Evolutionary conservation across 2,329 filamentous ascomycete species (phyloP), one percentile per base, ranked within the genome.

Genomic region (Herpotrichia juniperi): DNA sequence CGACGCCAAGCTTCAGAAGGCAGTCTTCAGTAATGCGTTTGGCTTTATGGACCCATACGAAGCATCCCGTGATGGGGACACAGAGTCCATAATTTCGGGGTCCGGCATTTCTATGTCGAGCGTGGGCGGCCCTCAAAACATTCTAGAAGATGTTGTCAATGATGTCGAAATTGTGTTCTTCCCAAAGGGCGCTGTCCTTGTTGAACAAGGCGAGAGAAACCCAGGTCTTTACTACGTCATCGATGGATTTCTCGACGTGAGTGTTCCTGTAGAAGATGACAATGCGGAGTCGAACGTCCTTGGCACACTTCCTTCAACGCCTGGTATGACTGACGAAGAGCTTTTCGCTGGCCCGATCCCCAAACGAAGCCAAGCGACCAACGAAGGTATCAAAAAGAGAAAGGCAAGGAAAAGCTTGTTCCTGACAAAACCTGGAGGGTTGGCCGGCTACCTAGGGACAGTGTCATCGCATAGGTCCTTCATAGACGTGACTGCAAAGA

Each of bases 131-230:
- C 78, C 82, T 5, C 85, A 86, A 0, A 90, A 87, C 59, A 82
- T 87, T 0, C 81, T 91, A 3, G 86, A 91, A 52, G 93, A 97
- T 55, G 83, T 97, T 75, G 89, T 88, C 57, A 88, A 96, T 56
- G 94, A 99, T 47, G 85, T 97, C 2, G 94, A 99, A 68, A 97
- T 99, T 59, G 94, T 99, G 5, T 97, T 90, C 76, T 99, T 99
- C 60, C 93, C 93, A 0, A 91, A 97, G 71, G 93, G 90, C 2
- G 93, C 94, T 1, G 89, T 99, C 0, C 81, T 99, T 14, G 93
- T 99, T 0, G 94, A 99, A 67, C 93, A 97, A 76, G 93, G 94
- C 9, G 94, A 99, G 72, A 85, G 94, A n/a, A 96, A 96, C 62
- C 94, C 94, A 0, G 94, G 94, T 0, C 74, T 99, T 0, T 99